Percentiles rank a stretch among this genome's conserved stretches.
Conservation (phyloP, 345 rosid genomes). For the Hibiscus tridactylites region DNA sequence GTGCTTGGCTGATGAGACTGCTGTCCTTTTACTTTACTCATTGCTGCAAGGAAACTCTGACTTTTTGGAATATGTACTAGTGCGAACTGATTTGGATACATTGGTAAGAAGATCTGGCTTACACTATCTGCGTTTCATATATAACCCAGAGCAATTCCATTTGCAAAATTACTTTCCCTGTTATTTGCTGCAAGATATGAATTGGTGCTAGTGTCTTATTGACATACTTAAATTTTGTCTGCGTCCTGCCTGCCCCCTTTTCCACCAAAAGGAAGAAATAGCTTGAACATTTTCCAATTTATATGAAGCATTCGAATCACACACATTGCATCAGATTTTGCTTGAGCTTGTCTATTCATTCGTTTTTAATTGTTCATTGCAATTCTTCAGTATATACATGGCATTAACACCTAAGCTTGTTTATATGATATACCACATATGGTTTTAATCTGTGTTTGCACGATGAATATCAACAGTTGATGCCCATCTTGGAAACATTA, state of each 20-base stretch:
- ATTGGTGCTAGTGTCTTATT: background rate
- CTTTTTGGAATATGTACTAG: conserved; percentile 91
- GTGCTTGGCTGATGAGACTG: conserved; percentile 87
- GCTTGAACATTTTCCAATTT: background rate
- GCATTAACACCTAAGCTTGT: background rate
- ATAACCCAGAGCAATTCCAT: background rate
- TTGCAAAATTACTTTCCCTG: background rate
- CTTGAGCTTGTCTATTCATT: background rate
- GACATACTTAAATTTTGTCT: background rate
- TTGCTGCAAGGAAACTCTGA: conserved; percentile 83
- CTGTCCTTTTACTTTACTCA: conserved; percentile 84
- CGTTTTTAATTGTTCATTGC: background rate
- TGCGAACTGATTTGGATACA: conserved; percentile 93
- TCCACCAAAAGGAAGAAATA: background rate
- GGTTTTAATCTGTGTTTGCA: conserved; percentile 9
- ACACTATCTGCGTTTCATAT: background rate
- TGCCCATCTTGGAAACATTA: conserved; percentile 89
- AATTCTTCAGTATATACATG: background rate
- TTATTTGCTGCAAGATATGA: background rate
- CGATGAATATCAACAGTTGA: conserved; percentile 51
- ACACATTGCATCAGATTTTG: background rate
- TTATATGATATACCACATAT: background rate
- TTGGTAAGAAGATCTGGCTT: conserved; percentile 47
- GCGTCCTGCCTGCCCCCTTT: background rate
- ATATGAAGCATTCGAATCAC: background rate